These are phyloP conservation scores for Centaurea solstitialis DNA, from an alignment of 129 eudicot species.

Conservation along the genomic window DNA sequence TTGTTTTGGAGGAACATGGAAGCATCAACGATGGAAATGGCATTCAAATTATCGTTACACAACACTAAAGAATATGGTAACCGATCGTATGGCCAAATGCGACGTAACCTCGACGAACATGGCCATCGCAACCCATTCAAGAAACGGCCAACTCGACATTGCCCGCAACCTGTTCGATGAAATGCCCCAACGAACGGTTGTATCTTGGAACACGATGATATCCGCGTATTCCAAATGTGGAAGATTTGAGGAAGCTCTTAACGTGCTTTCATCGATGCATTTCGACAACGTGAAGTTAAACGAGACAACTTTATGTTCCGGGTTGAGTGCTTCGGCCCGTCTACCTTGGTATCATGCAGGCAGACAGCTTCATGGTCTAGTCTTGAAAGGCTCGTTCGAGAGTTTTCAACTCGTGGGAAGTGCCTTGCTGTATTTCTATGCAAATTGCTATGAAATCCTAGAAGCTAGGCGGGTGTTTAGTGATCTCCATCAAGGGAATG, in stretches of 20 bases:
- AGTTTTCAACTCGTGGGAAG: constrained; percentile 58
- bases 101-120: constrained; percentile 35
- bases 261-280: constrained; percentile 55
- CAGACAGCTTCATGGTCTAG: constrained; percentile 60
- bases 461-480: constrained; percentile 65
- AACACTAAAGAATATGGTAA: neutral
- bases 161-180: constrained; percentile 68
- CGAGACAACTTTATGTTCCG: constrained; percentile 44
- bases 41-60: constrained; percentile 7
- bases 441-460: constrained; percentile 38
- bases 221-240: constrained; percentile 56
- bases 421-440: constrained; percentile 53
- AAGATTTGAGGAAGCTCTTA: constrained; percentile 40
- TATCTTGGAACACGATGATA: constrained; percentile 72
- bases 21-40: constrained; percentile 27
- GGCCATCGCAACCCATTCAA: constrained; percentile 29
- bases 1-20: constrained; percentile 14
- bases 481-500: constrained; percentile 41
- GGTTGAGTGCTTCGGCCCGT: constrained; percentile 56
- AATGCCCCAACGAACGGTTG: constrained; percentile 61
- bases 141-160: constrained; percentile 39
- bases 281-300: constrained; percentile 39
- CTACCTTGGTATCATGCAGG: constrained; percentile 30
- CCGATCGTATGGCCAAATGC: neutral
- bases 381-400: constrained; percentile 49